Evolutionary conservation across 179 eudicot species (phyloP).

Genomic region (Beta lomatogona): DNA sequence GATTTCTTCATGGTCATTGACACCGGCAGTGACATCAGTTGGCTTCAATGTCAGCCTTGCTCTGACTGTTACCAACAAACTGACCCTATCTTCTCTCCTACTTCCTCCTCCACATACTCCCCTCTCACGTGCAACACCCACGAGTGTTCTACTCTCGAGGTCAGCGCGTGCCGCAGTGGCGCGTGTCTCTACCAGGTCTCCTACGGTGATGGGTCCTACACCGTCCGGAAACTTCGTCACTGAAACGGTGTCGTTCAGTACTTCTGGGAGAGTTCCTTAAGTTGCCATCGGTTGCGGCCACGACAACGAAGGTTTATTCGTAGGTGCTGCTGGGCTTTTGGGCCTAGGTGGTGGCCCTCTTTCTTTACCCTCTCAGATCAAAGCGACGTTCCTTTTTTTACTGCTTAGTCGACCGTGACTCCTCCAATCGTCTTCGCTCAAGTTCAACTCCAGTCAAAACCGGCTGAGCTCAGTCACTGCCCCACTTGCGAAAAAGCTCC

Average conservation of each 20-base stretch:
- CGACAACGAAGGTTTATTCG: conserved; percentile 75
- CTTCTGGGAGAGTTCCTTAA: conserved; percentile 35
- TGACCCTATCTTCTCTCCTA: conserved; percentile 68
- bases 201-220: conserved; percentile 88
- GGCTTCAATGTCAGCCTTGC: conserved; percentile 91
- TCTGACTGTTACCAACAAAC: conserved; percentile 73
- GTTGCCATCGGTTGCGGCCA: conserved; percentile 90
- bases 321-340: conserved; percentile 70
- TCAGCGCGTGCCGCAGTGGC: conserved; percentile 52
- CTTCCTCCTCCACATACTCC: conserved; percentile 47
- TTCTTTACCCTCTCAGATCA: conserved; percentile 61
- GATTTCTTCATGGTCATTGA: conserved; percentile 77
- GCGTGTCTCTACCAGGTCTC: conserved; percentile 80
- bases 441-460: conserved; percentile 55
- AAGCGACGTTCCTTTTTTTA: conserved; percentile 56
- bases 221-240: conserved; percentile 75
- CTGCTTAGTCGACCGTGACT: conserved; percentile 68
- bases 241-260: conserved; percentile 71
- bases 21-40: conserved; percentile 87
- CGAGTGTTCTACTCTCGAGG: conserved; percentile 59
- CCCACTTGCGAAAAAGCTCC: conserved; percentile 54
- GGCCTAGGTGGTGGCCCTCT: conserved; percentile 72
- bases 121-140: conserved; percentile 52
- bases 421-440: conserved; percentile 53
- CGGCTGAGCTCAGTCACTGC: conserved; percentile 46